phyloP scores from a whole-genome alignment of 2,329 filamentous ascomycete species.

The Colletotrichum plurivorum region DNA sequence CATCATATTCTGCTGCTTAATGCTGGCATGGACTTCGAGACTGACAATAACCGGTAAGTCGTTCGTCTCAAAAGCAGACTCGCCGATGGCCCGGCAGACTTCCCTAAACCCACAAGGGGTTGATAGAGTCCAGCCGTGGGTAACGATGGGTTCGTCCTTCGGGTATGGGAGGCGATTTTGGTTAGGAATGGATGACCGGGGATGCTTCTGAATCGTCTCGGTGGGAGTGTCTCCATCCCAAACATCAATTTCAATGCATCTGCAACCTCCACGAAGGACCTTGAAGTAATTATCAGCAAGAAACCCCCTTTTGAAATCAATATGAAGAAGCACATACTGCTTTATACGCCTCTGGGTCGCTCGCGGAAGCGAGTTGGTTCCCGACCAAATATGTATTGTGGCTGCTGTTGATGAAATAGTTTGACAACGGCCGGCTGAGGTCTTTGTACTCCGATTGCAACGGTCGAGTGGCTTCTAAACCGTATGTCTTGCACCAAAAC shows the following conservation, averaged over 20 bases:
- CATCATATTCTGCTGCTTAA: slow-evolving; percentile 88
- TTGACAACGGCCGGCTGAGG: slow-evolving; percentile 83
- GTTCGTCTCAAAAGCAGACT: slow-evolving; percentile 81
- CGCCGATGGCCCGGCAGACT: slow-evolving; percentile 84
- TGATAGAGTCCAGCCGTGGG: no score
- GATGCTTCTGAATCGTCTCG: slow-evolving; percentile 63
- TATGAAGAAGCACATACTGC: slow-evolving; percentile 79
- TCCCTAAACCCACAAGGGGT: slow-evolving; percentile 67
- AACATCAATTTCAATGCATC: slow-evolving; percentile 94
- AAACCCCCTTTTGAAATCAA: no score
- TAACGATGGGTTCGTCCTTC: no score
- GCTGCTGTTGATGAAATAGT: slow-evolving; percentile 93
- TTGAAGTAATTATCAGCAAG: no score
- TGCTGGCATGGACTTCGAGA: slow-evolving; percentile 87
- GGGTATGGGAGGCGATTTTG: no score
- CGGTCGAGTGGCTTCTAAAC: no score
- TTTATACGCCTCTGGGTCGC: slow-evolving; percentile 85
- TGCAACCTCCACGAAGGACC: slow-evolving; percentile 72
- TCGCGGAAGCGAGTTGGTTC: slow-evolving; percentile 87
- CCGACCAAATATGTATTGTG: slow-evolving; percentile 95
- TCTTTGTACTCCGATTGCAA: slow-evolving; percentile 49
- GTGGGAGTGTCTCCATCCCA: slow-evolving; percentile 77
- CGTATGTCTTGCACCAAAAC: no score
- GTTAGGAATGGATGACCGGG: slow-evolving; percentile 75
- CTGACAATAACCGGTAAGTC: slow-evolving; percentile 91